phyloP scores from a whole-genome alignment of 495 filamentous ascomycete genomes.

The Bombardia bombarda region DNA sequence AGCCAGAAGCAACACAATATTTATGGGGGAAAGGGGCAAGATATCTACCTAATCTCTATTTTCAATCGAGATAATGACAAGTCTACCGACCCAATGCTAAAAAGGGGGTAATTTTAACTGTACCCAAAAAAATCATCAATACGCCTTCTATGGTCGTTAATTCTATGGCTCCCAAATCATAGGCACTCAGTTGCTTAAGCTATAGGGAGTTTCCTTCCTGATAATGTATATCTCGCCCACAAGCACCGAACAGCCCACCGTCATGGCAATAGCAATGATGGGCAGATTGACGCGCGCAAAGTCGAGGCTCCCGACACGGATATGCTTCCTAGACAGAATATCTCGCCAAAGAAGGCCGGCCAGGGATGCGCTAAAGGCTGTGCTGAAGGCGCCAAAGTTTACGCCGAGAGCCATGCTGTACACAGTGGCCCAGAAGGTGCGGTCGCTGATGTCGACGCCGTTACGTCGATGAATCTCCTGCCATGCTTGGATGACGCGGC shows the following conservation, averaged over 20 bases:
- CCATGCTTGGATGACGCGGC: constrained; percentile 58
- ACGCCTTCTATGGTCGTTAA: no score
- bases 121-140: no score
- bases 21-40: no score
- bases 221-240: constrained; percentile 52
- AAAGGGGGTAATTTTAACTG: no score
- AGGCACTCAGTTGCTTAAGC: no score
- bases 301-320: constrained; percentile 46
- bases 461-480: constrained; percentile 41
- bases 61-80: no score
- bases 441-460: constrained; percentile 38
- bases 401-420: constrained; percentile 62
- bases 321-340: constrained; percentile 55
- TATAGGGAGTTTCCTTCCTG: constrained; percentile 2
- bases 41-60: no score
- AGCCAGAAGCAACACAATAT: no score
- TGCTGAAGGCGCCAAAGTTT: constrained; percentile 63
- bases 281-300: constrained; percentile 58
- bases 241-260: constrained; percentile 49
- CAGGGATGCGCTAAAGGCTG: constrained; percentile 56
- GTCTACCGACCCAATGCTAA: no score
- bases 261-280: constrained; percentile 60
- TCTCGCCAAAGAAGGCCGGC: constrained; percentile 60
- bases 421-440: constrained; percentile 58
- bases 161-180: no score